Evolutionary conservation across 176 grass and related monocot genomes (phyloP).

Genomic region (Pontederia crassipes): DNA sequence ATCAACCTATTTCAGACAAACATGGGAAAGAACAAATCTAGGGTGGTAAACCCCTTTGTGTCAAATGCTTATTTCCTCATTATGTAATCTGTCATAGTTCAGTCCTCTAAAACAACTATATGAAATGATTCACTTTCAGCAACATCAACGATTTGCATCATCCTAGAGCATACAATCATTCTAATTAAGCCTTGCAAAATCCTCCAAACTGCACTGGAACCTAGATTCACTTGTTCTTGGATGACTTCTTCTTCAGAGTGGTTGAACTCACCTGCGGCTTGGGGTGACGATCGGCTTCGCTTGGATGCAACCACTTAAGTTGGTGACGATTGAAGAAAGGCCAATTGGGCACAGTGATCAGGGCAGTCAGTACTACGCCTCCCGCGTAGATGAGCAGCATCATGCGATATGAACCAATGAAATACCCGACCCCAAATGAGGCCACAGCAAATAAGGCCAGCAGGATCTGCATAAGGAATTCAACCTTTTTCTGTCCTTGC

Average conservation of each 20-base stretch:
- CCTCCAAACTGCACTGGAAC: not conserved
- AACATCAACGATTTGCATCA: no score
- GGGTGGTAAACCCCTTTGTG: no score
- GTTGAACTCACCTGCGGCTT: slow-evolving; percentile 45
- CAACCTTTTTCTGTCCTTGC: slow-evolving; percentile 87
- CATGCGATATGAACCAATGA: slow-evolving; percentile 49
- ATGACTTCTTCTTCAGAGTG: slow-evolving; percentile 55
- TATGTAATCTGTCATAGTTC: no score
- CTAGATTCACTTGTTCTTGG: slow-evolving; percentile 56
- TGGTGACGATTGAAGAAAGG: slow-evolving; percentile 67
- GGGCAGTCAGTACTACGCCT: slow-evolving; percentile 68
- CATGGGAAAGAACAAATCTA: no score
- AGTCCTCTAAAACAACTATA: no score
- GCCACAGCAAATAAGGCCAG: slow-evolving; percentile 48
- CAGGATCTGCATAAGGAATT: slow-evolving; percentile 90
- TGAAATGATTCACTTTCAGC: no score
- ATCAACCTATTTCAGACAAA: no score
- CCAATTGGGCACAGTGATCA: slow-evolving; percentile 81
- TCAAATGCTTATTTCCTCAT: no score
- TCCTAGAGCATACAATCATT: no score
- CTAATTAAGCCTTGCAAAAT: no score
- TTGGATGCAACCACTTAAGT: slow-evolving; percentile 73
- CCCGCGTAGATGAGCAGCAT: slow-evolving; percentile 82
- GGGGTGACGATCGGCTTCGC: slow-evolving; percentile 62
- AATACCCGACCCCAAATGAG: slow-evolving; percentile 50